Base-by-base conservation (phyloP, 805 yeast species). In the Pichia rugopelliculosa region DNA sequence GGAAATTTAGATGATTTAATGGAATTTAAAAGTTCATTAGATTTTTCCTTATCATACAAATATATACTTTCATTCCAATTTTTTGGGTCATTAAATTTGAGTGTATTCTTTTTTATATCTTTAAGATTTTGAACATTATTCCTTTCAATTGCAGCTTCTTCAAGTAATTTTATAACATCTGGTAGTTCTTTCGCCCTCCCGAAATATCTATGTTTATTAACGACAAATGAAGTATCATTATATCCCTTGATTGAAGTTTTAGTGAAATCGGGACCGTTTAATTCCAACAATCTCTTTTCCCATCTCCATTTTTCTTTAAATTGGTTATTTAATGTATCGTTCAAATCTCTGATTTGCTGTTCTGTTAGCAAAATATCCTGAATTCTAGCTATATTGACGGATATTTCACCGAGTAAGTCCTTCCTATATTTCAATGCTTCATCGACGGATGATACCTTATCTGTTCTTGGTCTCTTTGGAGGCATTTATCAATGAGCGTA, bases 161-260 rank as follows among this genome's bases (percentile, higher is more conserved):
- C 69, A 18, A 79, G 51, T 21, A 76, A 52, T 49, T 72, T 72
- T 45, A 72, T 68, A 8, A 84, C 90, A 52, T 86, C 96, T 0
- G 88, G 84, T 9, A 89, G 65, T 39, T 87, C 91, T 45, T 77
- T 72, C 0, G 96, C 96, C 42, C 96, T 66, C 0, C 97, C 97
- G 65, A 79, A 90, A 63, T 85, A 90, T 47, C 84, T 67, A 53
- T 79, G 34, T n/a, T 30, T 30, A n/a, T 30, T 30, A n/a, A 30
- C 34, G 5, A 30, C 34, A 30, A 30, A 30, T 6, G 34, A 30
- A n/a, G 34, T 30, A n/a, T 30, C 34, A 6, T 13, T 3, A 12
- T 39, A 21, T 13, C 41, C 41, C 8, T 39, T 39, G 6, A 39
- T 17, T 10, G 41, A n/a, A 17, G 37, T 12, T 13, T 42, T 37